Evolutionary conservation across 345 rosid genomes (phyloP), one percentile per base, ranked within the genome.

Genomic region (Syzygium jambos): DNA sequence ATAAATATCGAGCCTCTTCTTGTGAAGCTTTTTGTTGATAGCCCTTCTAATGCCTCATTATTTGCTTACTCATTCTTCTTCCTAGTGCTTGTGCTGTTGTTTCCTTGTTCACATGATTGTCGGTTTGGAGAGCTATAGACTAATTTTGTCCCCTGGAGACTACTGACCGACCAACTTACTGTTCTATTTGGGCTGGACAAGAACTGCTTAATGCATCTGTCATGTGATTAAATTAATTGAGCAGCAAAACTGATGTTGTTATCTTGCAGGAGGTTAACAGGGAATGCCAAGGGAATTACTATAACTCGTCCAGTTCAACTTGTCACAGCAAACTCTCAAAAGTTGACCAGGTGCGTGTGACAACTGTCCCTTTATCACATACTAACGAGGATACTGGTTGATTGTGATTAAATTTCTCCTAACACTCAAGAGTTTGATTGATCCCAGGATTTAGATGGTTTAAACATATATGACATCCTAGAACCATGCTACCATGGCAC

Each of bases 401-500:
- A 73, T 38, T 38, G 38, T 63, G 61, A 16, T 68, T 51, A 27
- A 84, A 55, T 82, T 77, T 55, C 3, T 51, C 27, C 52, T 10
- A 11, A 16, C 77, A 56, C 51, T 88, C 52, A 55, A 73, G 25
- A 25, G 21, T 82, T 85, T 88, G 73, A 52, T 61, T 51, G 59
- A 87, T 90, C 84, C 63, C 95, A 95, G 98, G 92, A 87, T 9
- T 30, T 95, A 86, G 83, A 55, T 5, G 94, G 87, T 73, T 87
- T 97, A 82, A 97, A 97, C 91, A 86, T 92, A n/a, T 97, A 97
- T 38, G 90, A 97, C 93, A 95, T 95, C 87, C 92, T 97, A 38
- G 99, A 97, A 89, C 98, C 98, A 11, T 96, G 98, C 90, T 95
- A 93, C 87, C 94, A 97, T 68, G 93, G 85, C 13, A 51, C 89